Evolutionary conservation across 768 basidiomycete genomes (phyloP), one percentile per base, ranked within the genome.

Genomic region (Dentipellis sp.): DNA sequence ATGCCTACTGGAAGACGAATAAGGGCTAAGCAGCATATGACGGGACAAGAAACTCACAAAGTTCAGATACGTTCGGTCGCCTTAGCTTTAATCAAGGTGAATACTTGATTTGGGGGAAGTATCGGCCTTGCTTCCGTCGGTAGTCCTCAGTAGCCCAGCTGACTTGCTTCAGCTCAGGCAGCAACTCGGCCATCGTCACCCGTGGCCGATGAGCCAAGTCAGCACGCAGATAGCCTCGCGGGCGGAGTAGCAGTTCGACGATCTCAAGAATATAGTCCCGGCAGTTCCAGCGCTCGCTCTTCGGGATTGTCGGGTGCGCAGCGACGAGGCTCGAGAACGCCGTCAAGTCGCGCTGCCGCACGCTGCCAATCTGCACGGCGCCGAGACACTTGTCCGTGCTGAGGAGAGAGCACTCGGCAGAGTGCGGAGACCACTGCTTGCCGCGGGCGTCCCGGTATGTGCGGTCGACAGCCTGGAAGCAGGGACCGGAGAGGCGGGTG

Each of bases 381-480:
- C 29, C 48, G 1, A 50, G 48, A 11, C 21, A 22, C 11, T 50
- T 23, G 22, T 22, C 48, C 10, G 10, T 50, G 8, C 19, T 22
- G 14, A 35, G 9, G 17, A 50, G 48, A 7, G 48, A 23, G 9
- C 14, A 17, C 48, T 17, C 22, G 11, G 29, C 29, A 8, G 16
- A 35, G 1, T 23, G 22, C 48, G 29, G 19, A 16, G 29, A 36
- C 52, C 52, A 53, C 39, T 53, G 36, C 17, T 53, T 53, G 8
- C 52, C 39, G 52, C 36, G 52, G 21, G 10, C 36, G 11, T 53
- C 52, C 36, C 23, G 52, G 23, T 53, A 21, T 14, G 52, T 53
- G 14, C 52, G 52, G 52, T 53, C 52, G 35, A 53, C 37, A 29
- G 37, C 52, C 39, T 53, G 37, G 52, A 53, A 53, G 39, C 52